phyloP scores from a whole-genome alignment of 768 basidiomycete species.

The Rhizopogon vesiculosus region DNA sequence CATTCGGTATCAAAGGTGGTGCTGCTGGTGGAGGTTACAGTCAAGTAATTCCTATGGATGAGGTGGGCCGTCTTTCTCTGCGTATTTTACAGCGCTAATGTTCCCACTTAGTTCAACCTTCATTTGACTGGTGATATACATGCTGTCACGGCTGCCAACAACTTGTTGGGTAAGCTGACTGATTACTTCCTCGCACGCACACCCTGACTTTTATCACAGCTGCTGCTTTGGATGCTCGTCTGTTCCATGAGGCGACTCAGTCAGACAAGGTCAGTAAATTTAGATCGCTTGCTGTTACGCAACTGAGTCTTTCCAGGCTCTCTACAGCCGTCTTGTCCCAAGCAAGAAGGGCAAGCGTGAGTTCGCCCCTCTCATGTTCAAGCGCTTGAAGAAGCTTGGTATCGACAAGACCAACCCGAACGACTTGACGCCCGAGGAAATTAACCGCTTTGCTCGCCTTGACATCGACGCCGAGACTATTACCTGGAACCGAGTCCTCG shows the following conservation, averaged over 20 bases:
- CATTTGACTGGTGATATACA: conserved; percentile 98
- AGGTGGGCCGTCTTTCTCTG: conserved; percentile 40
- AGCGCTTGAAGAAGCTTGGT: conserved; percentile 90
- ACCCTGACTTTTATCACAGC: conserved; percentile 41
- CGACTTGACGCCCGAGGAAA: conserved; percentile 89
- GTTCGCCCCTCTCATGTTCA: conserved; percentile 95
- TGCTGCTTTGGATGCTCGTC: conserved; percentile 93
- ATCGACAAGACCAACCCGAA: conserved; percentile 93
- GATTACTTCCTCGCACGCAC: background rate
- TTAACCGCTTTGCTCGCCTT: conserved; percentile 83
- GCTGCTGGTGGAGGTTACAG: conserved; percentile 98
- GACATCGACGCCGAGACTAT: conserved; percentile 90
- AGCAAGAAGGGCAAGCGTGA: conserved; percentile 91
- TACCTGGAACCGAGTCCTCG: conserved; percentile 96
- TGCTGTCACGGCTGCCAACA: conserved; percentile 96
- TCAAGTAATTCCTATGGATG: conserved; percentile 99
- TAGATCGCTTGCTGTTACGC: background rate
- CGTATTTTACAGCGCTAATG: conserved; percentile 3
- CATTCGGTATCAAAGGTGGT: conserved; percentile 98
- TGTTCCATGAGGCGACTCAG: conserved; percentile 96
- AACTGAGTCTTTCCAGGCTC: conserved; percentile 38
- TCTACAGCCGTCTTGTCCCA: conserved; percentile 90
- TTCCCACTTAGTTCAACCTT: conserved; percentile 71
- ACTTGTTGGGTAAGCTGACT: conserved; percentile 66
- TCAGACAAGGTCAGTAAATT: conserved; percentile 67